Conservation (phyloP, 2,329 filamentous ascomycete species). For the Talaromyces islandicus region DNA sequence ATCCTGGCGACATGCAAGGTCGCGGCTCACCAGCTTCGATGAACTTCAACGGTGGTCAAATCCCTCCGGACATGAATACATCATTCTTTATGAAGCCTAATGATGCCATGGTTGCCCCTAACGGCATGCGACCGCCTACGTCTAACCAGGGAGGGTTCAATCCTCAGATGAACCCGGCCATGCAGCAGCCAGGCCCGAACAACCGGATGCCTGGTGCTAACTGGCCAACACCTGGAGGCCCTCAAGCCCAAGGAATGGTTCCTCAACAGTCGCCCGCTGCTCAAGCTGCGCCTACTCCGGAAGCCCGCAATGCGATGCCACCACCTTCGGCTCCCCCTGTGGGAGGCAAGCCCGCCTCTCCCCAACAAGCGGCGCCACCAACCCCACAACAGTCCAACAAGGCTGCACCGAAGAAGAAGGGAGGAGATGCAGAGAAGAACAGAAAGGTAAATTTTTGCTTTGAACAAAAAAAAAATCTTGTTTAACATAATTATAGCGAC, state of each 20-base stretch:
- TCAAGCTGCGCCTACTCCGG: constrained; percentile 50
- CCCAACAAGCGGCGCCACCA: constrained; percentile 49
- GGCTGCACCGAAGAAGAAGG: constrained; percentile 52
- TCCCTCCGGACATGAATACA: constrained; percentile 42
- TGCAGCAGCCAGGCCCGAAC: constrained; percentile 14
- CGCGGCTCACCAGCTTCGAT: constrained; percentile 57
- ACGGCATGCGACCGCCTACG: constrained; percentile 52
- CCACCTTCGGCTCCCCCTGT: constrained; percentile 42
- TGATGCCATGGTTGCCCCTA: constrained; percentile 33
- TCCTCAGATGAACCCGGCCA: constrained; percentile 20
- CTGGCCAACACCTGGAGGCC: constrained; percentile 33
- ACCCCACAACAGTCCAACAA: constrained; percentile 57
- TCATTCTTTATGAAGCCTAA: constrained; percentile 40
- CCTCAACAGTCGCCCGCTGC: constrained; percentile 39
- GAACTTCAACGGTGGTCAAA: constrained; percentile 49
- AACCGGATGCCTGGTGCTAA: constrained; percentile 35
- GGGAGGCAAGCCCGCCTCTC: constrained; percentile 36
- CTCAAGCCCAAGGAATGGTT: constrained; percentile 42
- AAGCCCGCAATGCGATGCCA: constrained; percentile 50
- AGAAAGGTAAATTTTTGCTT: constrained; percentile 42
- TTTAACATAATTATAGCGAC: constrained; percentile 26
- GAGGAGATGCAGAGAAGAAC: constrained; percentile 48
- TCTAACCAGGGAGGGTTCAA: constrained; percentile 46
- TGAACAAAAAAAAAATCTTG: constrained; percentile 2
- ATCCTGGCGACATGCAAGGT: constrained; percentile 54